phyloP scores from a whole-genome alignment of 805 yeast genomes.

The Wickerhamomyces strasburgensis region DNA sequence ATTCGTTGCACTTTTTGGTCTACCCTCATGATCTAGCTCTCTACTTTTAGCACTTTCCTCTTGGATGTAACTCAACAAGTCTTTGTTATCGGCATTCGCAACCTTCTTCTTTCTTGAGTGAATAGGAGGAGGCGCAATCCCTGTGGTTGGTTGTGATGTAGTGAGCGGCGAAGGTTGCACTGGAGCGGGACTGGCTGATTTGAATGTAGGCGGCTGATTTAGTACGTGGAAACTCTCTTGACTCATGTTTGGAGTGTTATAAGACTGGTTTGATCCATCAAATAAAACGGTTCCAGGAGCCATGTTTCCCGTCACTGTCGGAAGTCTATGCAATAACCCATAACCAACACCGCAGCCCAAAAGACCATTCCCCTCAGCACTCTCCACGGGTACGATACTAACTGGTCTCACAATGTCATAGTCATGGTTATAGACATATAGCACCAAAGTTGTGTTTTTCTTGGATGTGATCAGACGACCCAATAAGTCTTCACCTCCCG shows the following conservation, averaged over 20 bases:
- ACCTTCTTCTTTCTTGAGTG: conserved; percentile 24
- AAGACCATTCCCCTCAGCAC: conserved; percentile 80
- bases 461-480: conserved; percentile 59
- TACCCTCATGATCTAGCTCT: conserved; percentile 31
- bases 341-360: conserved; percentile 95
- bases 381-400: conserved; percentile 63
- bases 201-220: conserved; percentile 1
- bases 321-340: conserved; percentile 83
- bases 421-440: conserved; percentile 84
- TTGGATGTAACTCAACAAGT: conserved; percentile 35
- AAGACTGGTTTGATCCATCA: conserved; percentile 23
- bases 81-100: conserved; percentile 16
- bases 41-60: conserved; percentile 38
- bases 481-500: conserved; percentile 82
- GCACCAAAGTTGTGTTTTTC: conserved; percentile 39
- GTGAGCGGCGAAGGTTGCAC: conserved; percentile 1
- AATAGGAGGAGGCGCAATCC: conserved; percentile 21
- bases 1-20: conserved; percentile 7
- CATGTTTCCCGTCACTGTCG: conserved; percentile 47
- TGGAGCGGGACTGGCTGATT: conserved; percentile 1
- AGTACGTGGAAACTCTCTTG: conserved; percentile 11
- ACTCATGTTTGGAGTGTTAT: conserved; percentile 8
- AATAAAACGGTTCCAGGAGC: conserved; percentile 37
- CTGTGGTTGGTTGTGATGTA: background rate
- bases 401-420: conserved; percentile 84